Evolutionary conservation across 345 rosid species (phyloP).

Genomic region (Turritis glabra): DNA sequence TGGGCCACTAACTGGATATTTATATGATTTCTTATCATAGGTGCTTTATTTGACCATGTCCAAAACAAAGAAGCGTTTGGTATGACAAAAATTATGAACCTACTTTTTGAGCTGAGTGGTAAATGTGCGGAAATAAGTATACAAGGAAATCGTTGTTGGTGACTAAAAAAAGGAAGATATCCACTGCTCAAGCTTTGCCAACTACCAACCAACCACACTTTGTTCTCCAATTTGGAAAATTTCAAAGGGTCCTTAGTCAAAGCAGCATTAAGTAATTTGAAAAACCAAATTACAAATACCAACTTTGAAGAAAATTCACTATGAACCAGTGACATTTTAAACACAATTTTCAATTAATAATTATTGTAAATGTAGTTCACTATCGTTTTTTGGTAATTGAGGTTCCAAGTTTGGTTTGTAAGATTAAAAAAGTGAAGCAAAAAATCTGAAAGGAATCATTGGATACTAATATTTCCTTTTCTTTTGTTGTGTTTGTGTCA

Average conservation of each 20-base stretch:
- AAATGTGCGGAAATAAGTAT: constrained; percentile 24
- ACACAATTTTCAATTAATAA: no score
- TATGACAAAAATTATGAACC: neutral
- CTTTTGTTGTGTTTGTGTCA: neutral
- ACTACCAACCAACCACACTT: constrained; percentile 1
- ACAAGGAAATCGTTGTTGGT: constrained; percentile 23
- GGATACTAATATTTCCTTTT: neutral
- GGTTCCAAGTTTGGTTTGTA: neutral
- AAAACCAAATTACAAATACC: no score
- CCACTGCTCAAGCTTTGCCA: neutral
- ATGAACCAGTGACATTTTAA: no score
- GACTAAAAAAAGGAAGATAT: neutral
- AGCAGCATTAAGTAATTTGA: neutral
- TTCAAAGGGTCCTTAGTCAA: neutral
- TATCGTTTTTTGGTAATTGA: no score
- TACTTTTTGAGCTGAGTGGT: constrained; percentile 3
- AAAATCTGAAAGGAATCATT: neutral
- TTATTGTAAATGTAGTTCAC: no score
- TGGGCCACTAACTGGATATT: neutral
- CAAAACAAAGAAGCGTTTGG: neutral
- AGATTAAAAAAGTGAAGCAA: neutral
- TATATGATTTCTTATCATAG: neutral
- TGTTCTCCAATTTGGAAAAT: neutral
- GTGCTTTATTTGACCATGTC: neutral
- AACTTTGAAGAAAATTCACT: no score